Evolutionary conservation across 306 rosid species (phyloP).

Genomic region (Lagenaria siceraria): DNA sequence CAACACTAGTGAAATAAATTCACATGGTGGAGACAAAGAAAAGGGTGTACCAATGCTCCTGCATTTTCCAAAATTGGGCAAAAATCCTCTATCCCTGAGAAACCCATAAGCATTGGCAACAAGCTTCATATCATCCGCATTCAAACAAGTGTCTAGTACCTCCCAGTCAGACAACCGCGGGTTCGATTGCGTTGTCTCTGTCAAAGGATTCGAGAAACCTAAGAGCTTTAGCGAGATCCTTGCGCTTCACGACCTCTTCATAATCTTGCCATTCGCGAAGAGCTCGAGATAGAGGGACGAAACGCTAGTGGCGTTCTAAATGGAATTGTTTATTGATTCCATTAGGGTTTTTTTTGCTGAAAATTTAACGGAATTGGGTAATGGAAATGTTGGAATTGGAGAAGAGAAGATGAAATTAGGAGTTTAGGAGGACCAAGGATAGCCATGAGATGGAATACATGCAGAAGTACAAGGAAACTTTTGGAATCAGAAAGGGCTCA

Average conservation of each 20-base stretch:
- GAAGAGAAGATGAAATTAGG: not conserved
- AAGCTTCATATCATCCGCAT: constrained; percentile 94
- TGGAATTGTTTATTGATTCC: not conserved
- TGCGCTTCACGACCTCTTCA: constrained; percentile 90
- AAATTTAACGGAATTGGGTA: not conserved
- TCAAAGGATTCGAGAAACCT: constrained; percentile 49
- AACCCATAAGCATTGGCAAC: constrained; percentile 70
- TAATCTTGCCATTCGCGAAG: constrained; percentile 83
- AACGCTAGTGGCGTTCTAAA: not conserved
- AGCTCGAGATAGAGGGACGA: constrained; percentile 13
- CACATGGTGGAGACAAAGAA: not conserved
- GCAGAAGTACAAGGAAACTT: not conserved
- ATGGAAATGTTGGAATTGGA: not conserved
- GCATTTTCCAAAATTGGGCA: constrained; percentile 82
- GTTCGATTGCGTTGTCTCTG: constrained; percentile 19
- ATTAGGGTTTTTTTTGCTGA: not conserved
- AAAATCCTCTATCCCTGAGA: constrained; percentile 63
- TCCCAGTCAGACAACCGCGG: constrained; percentile 70
- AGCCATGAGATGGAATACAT: not conserved
- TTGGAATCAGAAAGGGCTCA: not conserved
- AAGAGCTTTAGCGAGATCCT: constrained; percentile 82
- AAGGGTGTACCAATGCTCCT: constrained; percentile 55
- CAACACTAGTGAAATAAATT: not conserved
- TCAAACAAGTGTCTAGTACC: constrained; percentile 77
- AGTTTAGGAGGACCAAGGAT: not conserved